phyloP scores from a whole-genome alignment of 768 basidiomycete genomes.

The Tephrocybe sp. region DNA sequence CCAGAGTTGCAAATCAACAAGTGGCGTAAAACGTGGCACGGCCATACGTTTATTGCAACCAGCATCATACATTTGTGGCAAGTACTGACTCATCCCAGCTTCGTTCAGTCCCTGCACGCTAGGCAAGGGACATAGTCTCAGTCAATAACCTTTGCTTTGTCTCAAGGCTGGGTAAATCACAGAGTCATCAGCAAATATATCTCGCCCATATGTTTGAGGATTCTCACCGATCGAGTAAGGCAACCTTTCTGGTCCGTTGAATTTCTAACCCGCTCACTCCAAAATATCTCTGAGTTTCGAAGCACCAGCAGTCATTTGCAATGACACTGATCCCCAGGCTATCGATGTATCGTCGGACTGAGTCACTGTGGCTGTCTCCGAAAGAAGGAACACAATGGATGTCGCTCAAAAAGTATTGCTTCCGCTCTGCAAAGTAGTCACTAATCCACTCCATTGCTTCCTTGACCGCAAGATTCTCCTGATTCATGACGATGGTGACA shows the following conservation, averaged over 20 bases:
- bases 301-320: constrained; percentile 40
- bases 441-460: constrained; percentile 38
- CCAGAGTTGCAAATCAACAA: too few relatives aligned
- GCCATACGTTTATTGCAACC: too few relatives aligned
- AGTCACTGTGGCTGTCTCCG: constrained; percentile 28
- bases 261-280: constrained; percentile 32
- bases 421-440: constrained; percentile 27
- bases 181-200: too few relatives aligned
- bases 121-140: too few relatives aligned
- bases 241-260: constrained; percentile 28
- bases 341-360: constrained; percentile 34
- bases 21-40: too few relatives aligned
- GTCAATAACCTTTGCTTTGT: too few relatives aligned
- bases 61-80: too few relatives aligned
- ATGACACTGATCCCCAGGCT: constrained; percentile 40
- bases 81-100: too few relatives aligned
- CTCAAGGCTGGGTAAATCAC: too few relatives aligned
- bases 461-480: constrained; percentile 31
- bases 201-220: too few relatives aligned
- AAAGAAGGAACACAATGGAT: constrained; percentile 31
- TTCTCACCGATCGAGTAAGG: too few relatives aligned
- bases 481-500: constrained; percentile 40
- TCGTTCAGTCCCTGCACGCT: too few relatives aligned
- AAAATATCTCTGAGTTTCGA: constrained; percentile 42
- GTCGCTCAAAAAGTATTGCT: constrained; percentile 31